phyloP scores from a whole-genome alignment of 2,329 filamentous ascomycete genomes.

The Xylaria sp. region DNA sequence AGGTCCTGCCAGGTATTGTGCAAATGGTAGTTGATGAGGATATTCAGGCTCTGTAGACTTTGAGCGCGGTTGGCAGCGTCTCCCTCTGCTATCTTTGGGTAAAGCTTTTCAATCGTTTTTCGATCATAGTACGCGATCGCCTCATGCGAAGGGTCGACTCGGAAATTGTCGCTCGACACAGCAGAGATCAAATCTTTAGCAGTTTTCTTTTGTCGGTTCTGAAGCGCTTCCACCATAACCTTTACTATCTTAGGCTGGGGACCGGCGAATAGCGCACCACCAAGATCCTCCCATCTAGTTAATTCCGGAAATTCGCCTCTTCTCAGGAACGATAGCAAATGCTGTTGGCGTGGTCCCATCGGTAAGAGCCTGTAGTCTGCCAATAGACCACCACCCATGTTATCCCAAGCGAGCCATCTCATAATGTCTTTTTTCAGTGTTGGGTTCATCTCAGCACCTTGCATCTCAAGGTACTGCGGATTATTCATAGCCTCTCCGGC shows the following conservation, averaged over 20 bases:
- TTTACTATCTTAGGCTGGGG: constrained; percentile 70
- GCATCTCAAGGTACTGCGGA: constrained; percentile 77
- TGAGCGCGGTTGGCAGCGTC: constrained; percentile 65
- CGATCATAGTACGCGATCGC: constrained; percentile 82
- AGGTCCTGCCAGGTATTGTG: constrained; percentile 85
- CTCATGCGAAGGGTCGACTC: constrained; percentile 70
- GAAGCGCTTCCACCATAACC: constrained; percentile 69
- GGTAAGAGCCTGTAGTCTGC: constrained; percentile 83
- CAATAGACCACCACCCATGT: constrained; percentile 86
- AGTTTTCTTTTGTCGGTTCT: constrained; percentile 62
- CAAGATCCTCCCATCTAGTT: constrained; percentile 78
- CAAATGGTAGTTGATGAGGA: constrained; percentile 84
- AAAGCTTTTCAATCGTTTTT: constrained; percentile 70
- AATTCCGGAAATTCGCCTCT: constrained; percentile 78
- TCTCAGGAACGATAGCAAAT: constrained; percentile 76
- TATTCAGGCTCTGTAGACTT: constrained; percentile 73
- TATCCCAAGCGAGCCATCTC: constrained; percentile 92
- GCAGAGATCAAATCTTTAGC: constrained; percentile 72
- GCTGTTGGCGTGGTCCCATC: constrained; percentile 80
- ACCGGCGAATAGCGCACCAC: constrained; percentile 78
- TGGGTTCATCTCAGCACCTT: constrained; percentile 68
- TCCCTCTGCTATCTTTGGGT: constrained; percentile 72
- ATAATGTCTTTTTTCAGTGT: constrained; percentile 76
- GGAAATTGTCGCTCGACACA: constrained; percentile 68
- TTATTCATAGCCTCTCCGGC: constrained; percentile 85